Evolutionary conservation across 257 asterid genomes (phyloP).

Genomic region (Buddleja alternifolia): DNA sequence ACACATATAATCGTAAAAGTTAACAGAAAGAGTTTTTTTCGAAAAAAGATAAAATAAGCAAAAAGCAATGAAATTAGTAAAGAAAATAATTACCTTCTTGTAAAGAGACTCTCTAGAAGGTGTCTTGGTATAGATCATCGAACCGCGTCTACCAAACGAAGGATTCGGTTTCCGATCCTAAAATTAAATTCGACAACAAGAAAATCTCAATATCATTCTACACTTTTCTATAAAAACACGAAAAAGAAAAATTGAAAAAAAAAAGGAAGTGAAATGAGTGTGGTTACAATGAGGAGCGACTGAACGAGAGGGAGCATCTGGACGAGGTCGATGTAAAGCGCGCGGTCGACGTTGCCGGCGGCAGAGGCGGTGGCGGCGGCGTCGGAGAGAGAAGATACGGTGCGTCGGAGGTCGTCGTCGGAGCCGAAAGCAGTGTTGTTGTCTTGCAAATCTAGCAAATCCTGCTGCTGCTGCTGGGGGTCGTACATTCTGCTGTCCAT

Average conservation of each 20-base stretch:
- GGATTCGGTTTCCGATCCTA: slow-evolving; percentile 78
- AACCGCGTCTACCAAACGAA: slow-evolving; percentile 79
- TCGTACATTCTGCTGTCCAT: slow-evolving; percentile 41
- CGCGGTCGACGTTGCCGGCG: slow-evolving; percentile 73
- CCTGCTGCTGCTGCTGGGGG: slow-evolving; percentile 48
- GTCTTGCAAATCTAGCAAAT: slow-evolving; percentile 71
- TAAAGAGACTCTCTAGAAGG: slow-evolving; percentile 78
- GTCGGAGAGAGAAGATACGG: slow-evolving; percentile 67
- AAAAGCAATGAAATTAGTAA: neutral
- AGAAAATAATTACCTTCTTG: slow-evolving; percentile 57
- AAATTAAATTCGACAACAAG: slow-evolving; percentile 6
- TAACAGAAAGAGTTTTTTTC: neutral
- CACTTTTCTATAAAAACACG: neutral
- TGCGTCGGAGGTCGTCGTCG: slow-evolving; percentile 60
- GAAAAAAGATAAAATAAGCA: neutral
- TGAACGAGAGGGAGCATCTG: slow-evolving; percentile 94
- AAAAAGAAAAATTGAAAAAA: neutral
- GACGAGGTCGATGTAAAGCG: slow-evolving; percentile 65
- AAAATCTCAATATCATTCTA: neutral
- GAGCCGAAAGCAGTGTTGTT: slow-evolving; percentile 48
- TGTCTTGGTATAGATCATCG: slow-evolving; percentile 87
- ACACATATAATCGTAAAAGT: neutral
- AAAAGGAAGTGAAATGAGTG: slow-evolving; percentile 23
- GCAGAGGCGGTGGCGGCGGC: slow-evolving; percentile 62
- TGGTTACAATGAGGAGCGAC: slow-evolving; percentile 81